These are phyloP conservation scores for Boletus huronensis DNA, from an alignment of 768 basidiomycete species.

Conservation along the genomic window DNA sequence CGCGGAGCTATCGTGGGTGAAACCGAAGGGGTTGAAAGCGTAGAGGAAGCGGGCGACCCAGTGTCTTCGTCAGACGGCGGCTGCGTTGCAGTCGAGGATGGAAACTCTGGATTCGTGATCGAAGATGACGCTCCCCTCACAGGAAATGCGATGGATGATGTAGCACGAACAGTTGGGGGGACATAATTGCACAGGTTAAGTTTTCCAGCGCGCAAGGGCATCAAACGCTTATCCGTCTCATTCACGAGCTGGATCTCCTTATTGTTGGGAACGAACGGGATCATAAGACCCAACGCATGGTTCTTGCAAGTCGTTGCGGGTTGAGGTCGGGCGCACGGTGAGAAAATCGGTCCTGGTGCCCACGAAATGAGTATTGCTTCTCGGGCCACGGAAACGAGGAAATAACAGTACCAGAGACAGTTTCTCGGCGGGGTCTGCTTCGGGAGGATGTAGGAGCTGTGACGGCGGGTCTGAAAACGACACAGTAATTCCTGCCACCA, in stretches of 20 bases:
- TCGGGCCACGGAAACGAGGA: background rate
- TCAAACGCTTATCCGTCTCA: background rate
- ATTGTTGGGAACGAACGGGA: background rate
- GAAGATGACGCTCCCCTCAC: background rate
- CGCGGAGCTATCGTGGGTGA: no score
- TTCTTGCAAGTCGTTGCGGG: conserved; percentile 9
- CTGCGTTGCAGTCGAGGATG: no score
- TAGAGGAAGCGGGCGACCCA: no score
- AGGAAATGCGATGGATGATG: conserved; percentile 2
- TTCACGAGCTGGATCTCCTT: background rate
- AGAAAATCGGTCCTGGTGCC: conserved; percentile 6
- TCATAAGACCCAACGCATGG: conserved; percentile 6
- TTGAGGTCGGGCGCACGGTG: background rate
- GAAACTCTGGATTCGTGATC: no score
- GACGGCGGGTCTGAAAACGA: conserved; percentile 50
- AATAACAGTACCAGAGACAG: conserved; percentile 17
- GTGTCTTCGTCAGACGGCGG: no score
- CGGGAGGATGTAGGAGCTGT: background rate
- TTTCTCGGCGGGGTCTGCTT: conserved; percentile 18
- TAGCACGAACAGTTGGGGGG: conserved; percentile 20
- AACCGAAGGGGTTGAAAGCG: no score
- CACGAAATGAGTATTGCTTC: conserved; percentile 1
- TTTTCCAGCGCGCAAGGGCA: conserved; percentile 15
- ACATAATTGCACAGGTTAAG: conserved; percentile 34
- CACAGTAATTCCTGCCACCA: conserved; percentile 66